Evolutionary conservation across 2,329 filamentous ascomycete genomes (phyloP).

Genomic region (Aspergillus ochraceus): DNA sequence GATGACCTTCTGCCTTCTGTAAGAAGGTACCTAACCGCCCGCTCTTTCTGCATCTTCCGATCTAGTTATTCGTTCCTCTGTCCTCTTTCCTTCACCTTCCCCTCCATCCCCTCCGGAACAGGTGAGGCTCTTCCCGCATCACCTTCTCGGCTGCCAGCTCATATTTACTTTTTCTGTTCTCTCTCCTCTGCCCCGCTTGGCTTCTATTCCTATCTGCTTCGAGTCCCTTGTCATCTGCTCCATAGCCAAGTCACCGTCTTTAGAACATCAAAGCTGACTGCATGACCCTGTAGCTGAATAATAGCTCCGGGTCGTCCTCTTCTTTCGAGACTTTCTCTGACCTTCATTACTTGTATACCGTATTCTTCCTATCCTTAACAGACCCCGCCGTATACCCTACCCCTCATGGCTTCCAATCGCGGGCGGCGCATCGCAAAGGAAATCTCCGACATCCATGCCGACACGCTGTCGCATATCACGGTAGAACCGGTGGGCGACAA

Average conservation of each 20-base stretch:
- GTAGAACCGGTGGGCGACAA: constrained; percentile 63
- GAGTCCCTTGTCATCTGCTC: neutral
- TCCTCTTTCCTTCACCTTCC: neutral
- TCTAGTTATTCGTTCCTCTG: neutral
- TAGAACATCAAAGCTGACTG: constrained; percentile 1
- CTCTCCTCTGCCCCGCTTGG: neutral
- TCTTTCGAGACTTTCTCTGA: neutral
- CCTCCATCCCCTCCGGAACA: neutral
- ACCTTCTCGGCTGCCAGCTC: neutral
- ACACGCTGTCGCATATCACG: constrained; percentile 74
- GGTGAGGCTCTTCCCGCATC: constrained; percentile 2
- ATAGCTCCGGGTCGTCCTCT: neutral
- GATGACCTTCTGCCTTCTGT: no score
- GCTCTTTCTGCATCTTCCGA: neutral
- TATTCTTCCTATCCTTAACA: neutral
- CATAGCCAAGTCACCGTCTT: neutral
- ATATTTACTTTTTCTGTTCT: neutral
- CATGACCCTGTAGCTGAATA: neutral
- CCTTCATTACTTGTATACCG: neutral
- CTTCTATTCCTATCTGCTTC: neutral
- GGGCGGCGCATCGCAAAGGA: constrained; percentile 56
- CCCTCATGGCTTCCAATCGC: constrained; percentile 57
- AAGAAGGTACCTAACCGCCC: neutral
- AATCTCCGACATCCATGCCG: constrained; percentile 53
- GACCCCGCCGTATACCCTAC: neutral